phyloP scores from a whole-genome alignment of 164 flowering plant species.

The Amborella trichopoda region DNA sequence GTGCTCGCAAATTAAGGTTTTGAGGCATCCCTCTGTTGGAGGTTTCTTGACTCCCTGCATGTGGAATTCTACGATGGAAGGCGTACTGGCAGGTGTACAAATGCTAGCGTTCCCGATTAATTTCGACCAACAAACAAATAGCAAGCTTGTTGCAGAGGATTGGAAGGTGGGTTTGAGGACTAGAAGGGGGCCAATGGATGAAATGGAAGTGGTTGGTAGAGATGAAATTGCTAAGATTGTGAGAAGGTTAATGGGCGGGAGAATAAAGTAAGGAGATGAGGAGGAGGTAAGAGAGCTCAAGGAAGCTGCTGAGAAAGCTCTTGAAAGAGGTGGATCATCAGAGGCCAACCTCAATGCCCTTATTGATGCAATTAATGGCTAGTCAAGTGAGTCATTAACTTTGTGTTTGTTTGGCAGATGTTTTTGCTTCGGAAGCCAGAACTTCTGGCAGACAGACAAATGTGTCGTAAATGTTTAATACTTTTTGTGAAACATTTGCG shows the following conservation, averaged over 20 bases:
- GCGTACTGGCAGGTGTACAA: conserved; percentile 18
- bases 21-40: conserved; percentile 22
- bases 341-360: too few species aligned
- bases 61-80: conserved; percentile 25
- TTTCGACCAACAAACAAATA: conserved; percentile 15
- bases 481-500: too few species aligned
- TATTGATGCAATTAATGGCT: too few species aligned
- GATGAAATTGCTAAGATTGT: conserved; percentile 15
- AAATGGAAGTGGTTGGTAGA: conserved; percentile 9
- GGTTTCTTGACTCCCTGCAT: conserved; percentile 27
- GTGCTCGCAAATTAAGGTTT: conserved; percentile 29
- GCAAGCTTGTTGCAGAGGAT: conserved; percentile 7
- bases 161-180: conserved; percentile 22
- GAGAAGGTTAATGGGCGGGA: conserved; percentile 19
- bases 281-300: conserved; percentile 13
- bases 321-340: conserved; percentile 10
- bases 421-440: too few species aligned
- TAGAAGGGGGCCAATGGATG: too few species aligned
- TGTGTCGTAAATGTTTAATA: too few species aligned
- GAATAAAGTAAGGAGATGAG: conserved; percentile 15
- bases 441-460: too few species aligned
- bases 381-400: too few species aligned
- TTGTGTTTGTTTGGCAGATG: too few species aligned
- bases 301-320: conserved; percentile 9
- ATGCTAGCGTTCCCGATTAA: conserved; percentile 22